Base-by-base conservation (phyloP, 306 rosid genomes). In the Begonia loranthoides region DNA sequence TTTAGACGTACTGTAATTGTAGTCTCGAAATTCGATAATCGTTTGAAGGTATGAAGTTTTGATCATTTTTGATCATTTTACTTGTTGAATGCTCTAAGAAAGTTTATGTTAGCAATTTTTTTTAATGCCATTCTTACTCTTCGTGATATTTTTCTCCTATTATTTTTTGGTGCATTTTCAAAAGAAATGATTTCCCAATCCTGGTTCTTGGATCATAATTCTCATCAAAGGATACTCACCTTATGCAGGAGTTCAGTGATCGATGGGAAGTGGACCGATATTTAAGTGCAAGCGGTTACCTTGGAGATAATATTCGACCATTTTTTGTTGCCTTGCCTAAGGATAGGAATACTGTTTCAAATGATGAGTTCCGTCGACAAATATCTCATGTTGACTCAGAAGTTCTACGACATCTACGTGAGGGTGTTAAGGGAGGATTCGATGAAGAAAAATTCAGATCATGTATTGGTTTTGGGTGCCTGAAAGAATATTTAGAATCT, bases 251-350 rank as follows among this genome's bases (percentile, higher is more conserved):
- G 64, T 90, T 90, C 58, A 50, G 74, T 69, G 97, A 90, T 41
- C 60, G 94, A 59, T 90, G 95, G 97, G 97, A 90, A 76, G 97
- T 90, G 70, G 97, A 90, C 74, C 81, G 89, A 12, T 90, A 90
- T 73, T 74, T 90, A 77, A 82, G 97, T 76, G 97, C 94, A 56
- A 82, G 85, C 61, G 92, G 95, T 62, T 90, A 85, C 70, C 84
- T 90, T 40, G 95, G 97, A 54, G 97, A 90, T 46, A 70, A 55
- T 62, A 70, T 78, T 9, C 80, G 47, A 69, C 97, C 95, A 12
- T 90, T 68, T 61, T 90, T 77, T 68, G 97, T 89, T 24, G 97
- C 97, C 52, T 60, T 90, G 56, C 95, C 95, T 9, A 85, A 90
- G 78, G 97, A 85, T 55, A 65, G 78, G 62, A 78, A 66, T 52